Conservation (phyloP, 1,284 basidiomycete genomes). For the Puccinia triticina region DNA sequence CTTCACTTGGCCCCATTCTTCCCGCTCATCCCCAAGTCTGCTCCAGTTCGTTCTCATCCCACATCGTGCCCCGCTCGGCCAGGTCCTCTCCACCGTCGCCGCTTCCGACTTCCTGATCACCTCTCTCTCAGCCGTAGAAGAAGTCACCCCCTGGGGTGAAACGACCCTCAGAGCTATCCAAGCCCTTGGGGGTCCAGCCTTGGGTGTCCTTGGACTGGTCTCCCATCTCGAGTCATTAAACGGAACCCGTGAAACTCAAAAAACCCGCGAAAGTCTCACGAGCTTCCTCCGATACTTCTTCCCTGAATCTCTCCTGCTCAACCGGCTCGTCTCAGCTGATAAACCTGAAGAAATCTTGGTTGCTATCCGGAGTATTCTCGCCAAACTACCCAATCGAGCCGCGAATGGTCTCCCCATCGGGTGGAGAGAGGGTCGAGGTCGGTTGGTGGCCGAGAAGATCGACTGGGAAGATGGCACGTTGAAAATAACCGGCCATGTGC, state of each 20-base stretch:
- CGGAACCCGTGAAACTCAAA: conserved; percentile 55
- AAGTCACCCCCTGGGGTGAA: conserved; percentile 86
- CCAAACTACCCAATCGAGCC: conserved; percentile 64
- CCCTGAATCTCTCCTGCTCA: conserved; percentile 67
- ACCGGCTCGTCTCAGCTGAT: conserved; percentile 30
- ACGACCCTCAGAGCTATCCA: conserved; percentile 79
- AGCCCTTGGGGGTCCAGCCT: conserved; percentile 70
- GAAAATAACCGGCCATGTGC: conserved; percentile 78
- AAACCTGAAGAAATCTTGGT: conserved; percentile 69
- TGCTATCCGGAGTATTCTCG: conserved; percentile 65
- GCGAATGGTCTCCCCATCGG: conserved; percentile 77
- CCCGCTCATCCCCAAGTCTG: conserved; percentile 29
- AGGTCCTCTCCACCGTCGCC: conserved; percentile 81
- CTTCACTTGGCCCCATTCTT: conserved; percentile 29
- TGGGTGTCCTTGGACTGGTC: conserved; percentile 65
- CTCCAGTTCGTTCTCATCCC: conserved; percentile 75
- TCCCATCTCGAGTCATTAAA: conserved; percentile 32
- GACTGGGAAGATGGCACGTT: conserved; percentile 63
- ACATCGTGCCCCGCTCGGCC: conserved; percentile 66
- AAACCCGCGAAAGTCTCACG: conserved; percentile 78
- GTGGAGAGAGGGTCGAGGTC: conserved; percentile 64
- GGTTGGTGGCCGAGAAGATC: conserved; percentile 57
- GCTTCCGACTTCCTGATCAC: conserved; percentile 89
- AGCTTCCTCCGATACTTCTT: conserved; percentile 95
- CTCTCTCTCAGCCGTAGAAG: conserved; percentile 75